Conservation (phyloP, 805 yeast genomes). For the Cyberlindnera japonica region DNA sequence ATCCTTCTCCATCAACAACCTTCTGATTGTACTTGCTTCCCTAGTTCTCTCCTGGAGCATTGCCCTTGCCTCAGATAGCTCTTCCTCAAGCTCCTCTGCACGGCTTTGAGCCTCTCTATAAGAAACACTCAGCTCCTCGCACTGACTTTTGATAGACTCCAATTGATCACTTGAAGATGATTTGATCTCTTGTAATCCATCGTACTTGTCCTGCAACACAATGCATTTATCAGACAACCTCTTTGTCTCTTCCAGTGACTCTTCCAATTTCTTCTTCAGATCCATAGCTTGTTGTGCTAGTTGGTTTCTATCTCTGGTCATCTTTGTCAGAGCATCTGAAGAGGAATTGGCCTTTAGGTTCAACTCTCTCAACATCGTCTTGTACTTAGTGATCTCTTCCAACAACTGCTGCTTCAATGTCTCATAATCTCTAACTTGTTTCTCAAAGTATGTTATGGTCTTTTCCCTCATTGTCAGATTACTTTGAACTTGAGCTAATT, state of each 20-base stretch:
- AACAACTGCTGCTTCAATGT: slow-evolving; percentile 23
- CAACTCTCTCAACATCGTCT: slow-evolving; percentile 26
- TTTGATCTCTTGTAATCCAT: slow-evolving; percentile 34
- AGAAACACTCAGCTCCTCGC: slow-evolving; percentile 67
- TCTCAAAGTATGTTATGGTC: slow-evolving; percentile 36
- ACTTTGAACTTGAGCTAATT: slow-evolving; percentile 12
- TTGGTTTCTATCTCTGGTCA: slow-evolving; percentile 34
- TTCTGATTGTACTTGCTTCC: slow-evolving; percentile 70
- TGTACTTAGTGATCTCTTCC: slow-evolving; percentile 24
- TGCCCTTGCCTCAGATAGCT: slow-evolving; percentile 68
- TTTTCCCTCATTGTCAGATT: slow-evolving; percentile 34
- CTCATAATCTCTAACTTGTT: slow-evolving; percentile 38
- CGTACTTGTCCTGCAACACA: slow-evolving; percentile 37
- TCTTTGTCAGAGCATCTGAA: slow-evolving; percentile 29
- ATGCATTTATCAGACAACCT: slow-evolving; percentile 37
- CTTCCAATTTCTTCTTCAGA: slow-evolving; percentile 34
- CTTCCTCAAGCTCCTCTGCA: slow-evolving; percentile 72
- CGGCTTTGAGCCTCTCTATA: slow-evolving; percentile 59
- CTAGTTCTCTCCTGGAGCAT: slow-evolving; percentile 76
- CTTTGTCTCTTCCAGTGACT: slow-evolving; percentile 37
- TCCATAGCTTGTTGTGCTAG: slow-evolving; percentile 37
- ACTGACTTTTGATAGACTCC: slow-evolving; percentile 56
- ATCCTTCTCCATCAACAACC: slow-evolving; percentile 66
- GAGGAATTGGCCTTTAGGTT: slow-evolving; percentile 31
- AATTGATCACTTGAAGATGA: slow-evolving; percentile 38